Evolutionary conservation across 257 asterid genomes (phyloP), one percentile per base, ranked within the genome.

Genomic region (Gentiana macrophylla): DNA sequence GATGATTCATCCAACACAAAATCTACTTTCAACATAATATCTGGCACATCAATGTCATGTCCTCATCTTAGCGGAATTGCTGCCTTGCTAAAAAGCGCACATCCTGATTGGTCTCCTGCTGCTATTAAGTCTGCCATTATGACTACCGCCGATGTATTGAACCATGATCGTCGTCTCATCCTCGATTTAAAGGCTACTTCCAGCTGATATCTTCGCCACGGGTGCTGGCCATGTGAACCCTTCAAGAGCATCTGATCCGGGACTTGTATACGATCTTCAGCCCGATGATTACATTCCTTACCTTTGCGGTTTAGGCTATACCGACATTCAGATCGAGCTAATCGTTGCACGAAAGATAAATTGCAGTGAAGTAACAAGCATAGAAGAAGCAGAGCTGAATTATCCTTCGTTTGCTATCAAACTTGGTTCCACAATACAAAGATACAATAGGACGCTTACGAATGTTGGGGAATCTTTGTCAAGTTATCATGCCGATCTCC

Each of bases 351-450:
- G 24, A 32, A 34, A 35, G 0, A 62, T 74, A 6, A 50, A 53
- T 0, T 74, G 79, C 47, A 56, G 66, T 10, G 32, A 4, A 3
- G 13, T 58, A 35, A 35, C 62, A 12, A 66, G 60, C 37, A 62
- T 74, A 10, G 57, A 67, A 0, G 76, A 70, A 60, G 44, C 76
- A 1, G 67, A 74, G 61, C 53, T 74, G 53, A 74, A 70, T 34
- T 74, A 74, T 48, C 80, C 76, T 34, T 74, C 80, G 32, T 70
- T 72, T 55, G 58, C 77, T 1, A 37, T 72, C 34, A 10, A 49
- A 55, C 65, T 67, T 45, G 67, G 49, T 33, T 52, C 55, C 0
- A 13, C 35, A 8, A 8, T 10, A 32, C 66, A 67, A 45, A 59
- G 53, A 1, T 72, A 67, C 61, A 50, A 57, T 24, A 67, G 73